These are phyloP conservation scores for Candida maltosa DNA, from an alignment of 805 yeast species.

Conservation along the genomic window DNA sequence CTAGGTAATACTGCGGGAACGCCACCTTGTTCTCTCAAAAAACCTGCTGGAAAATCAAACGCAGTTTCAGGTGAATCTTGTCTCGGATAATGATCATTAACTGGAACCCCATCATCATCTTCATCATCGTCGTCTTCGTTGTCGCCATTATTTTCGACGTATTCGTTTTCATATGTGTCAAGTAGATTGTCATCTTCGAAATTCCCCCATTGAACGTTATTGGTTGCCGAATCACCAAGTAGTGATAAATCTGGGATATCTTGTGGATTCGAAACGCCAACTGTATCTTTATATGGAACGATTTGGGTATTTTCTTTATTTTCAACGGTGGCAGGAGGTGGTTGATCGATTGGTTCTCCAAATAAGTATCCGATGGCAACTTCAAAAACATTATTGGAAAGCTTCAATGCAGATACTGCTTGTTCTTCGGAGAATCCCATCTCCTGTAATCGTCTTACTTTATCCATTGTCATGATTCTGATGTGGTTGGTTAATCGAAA, in stretches of 20 bases:
- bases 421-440: slow-evolving; percentile 41
- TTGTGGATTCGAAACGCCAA: slow-evolving; percentile 23
- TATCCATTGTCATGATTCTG: slow-evolving; percentile 13
- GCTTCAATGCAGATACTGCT: slow-evolving; percentile 34
- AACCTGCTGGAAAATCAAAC: slow-evolving; percentile 2
- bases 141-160: no score
- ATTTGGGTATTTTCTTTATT: slow-evolving; percentile 5
- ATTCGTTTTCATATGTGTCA: no score
- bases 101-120: not conserved
- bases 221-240: not conserved
- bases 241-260: slow-evolving; percentile 24
- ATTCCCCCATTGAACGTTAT: no score
- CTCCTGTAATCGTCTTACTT: slow-evolving; percentile 21
- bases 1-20: slow-evolving; percentile 15
- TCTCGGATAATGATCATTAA: slow-evolving; percentile 3
- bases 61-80: not conserved
- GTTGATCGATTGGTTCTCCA: slow-evolving; percentile 21
- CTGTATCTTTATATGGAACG: slow-evolving; percentile 17
- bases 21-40: not conserved
- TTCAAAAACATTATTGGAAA: slow-evolving; percentile 20
- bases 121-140: no score
- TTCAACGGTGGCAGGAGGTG: slow-evolving; percentile 6
- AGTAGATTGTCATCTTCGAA: no score
- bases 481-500: no score
- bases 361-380: slow-evolving; percentile 33